Evolutionary conservation across 1,284 basidiomycete species (phyloP).

Genomic region (Leucoagaricus sp.): DNA sequence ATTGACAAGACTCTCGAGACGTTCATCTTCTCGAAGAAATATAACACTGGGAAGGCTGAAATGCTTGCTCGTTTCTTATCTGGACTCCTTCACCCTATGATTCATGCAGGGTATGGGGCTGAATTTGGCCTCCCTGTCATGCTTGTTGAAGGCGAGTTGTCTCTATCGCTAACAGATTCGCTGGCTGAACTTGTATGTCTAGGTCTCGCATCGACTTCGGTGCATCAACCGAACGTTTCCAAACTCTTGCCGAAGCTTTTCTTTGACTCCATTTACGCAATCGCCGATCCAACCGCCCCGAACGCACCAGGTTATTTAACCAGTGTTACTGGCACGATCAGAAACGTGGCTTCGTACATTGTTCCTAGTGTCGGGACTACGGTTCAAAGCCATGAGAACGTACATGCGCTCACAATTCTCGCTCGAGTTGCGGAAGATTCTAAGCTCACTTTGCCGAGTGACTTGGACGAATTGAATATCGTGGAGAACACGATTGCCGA

Average conservation of each 20-base stretch:
- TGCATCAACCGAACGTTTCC: constrained; percentile 32
- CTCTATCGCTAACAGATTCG: background rate
- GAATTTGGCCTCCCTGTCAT: constrained; percentile 67
- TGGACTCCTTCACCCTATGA: constrained; percentile 64
- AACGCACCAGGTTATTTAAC: constrained; percentile 10
- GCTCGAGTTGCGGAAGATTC: constrained; percentile 47
- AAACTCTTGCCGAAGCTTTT: constrained; percentile 26
- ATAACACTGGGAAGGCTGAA: constrained; percentile 49
- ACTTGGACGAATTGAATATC: constrained; percentile 23
- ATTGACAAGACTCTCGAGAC: constrained; percentile 48
- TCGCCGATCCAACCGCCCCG: constrained; percentile 17
- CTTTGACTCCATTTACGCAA: constrained; percentile 20
- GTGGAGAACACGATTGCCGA: constrained; percentile 31
- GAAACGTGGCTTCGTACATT: background rate
- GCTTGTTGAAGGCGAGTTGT: constrained; percentile 57
- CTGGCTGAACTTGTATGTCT: background rate
- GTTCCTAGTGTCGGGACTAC: background rate
- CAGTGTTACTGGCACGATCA: background rate
- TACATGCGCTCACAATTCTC: constrained; percentile 46
- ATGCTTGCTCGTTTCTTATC: constrained; percentile 65
- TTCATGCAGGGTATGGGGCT: constrained; percentile 63
- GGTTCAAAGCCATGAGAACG: constrained; percentile 12
- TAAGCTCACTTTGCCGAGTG: constrained; percentile 29
- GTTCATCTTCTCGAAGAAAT: constrained; percentile 55
- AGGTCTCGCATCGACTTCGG: constrained; percentile 46